phyloP scores from a whole-genome alignment of 768 basidiomycete genomes.

The Amanita inopinata region DNA sequence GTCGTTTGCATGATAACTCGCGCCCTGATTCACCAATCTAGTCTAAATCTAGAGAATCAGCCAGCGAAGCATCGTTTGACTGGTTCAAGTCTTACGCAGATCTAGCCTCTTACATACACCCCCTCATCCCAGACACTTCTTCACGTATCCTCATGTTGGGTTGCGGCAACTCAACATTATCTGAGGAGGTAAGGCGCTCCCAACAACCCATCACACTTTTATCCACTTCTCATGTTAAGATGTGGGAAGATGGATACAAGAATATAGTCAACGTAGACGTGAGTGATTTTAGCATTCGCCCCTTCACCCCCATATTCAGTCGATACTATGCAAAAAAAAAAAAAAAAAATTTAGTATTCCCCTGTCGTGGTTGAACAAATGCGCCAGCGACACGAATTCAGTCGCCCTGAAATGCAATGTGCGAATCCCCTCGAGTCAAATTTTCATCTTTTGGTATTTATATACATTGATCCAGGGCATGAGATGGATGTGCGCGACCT shows the following conservation, averaged over 20 bases:
- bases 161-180: conserved; percentile 76
- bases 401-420: conserved; percentile 68
- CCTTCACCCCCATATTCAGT: not conserved
- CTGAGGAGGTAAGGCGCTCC: conserved; percentile 52
- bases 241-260: conserved; percentile 82
- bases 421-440: too few species aligned
- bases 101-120: conserved; percentile 49
- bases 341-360: conserved; percentile 51
- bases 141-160: conserved; percentile 71
- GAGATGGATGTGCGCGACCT: conserved; percentile 78
- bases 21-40: not conserved
- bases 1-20: conserved; percentile 14
- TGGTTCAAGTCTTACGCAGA: conserved; percentile 84
- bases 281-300: conserved; percentile 14
- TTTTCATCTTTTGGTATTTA: not conserved
- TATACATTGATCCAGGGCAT: conserved; percentile 40
- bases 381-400: conserved; percentile 38
- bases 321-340: not conserved
- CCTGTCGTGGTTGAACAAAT: conserved; percentile 66
- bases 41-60: conserved; percentile 40
- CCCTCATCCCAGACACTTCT: conserved; percentile 50
- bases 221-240: conserved; percentile 32
- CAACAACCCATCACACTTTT: not conserved
- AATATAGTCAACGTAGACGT: conserved; percentile 78
- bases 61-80: conserved; percentile 52